Base-by-base conservation (phyloP, 2,329 filamentous ascomycete genomes). In the Akanthomyces muscarius region DNA sequence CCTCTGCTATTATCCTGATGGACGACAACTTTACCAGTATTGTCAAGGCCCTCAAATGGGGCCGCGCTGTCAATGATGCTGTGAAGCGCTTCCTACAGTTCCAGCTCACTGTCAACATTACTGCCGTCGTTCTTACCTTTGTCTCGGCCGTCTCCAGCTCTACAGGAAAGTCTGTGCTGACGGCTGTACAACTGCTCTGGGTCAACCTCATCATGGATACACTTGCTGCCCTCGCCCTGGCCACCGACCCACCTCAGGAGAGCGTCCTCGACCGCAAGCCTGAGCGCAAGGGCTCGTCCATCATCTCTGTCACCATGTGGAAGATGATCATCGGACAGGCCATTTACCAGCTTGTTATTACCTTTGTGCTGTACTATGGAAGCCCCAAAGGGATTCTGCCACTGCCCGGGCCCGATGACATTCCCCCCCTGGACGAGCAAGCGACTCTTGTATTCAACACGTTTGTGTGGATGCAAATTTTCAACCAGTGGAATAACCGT, bases 391-490 rank as follows among this genome's bases (percentile, higher is more conserved):
- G 71, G 13, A 69, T 74, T 7, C 65, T 67, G 36, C 72, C 70
- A 5, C 66, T 69, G 41, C 80, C 91, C n/a, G 79, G 79, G 10
- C 56, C 56, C 3, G 86, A 88, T 68, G 73, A 82, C 16, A 72
- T 68, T 5, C 71, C 70, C 10, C 61, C 53, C 0, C 28, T 53
- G 1, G 75, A 72, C 1, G 81, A 90, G 69, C 81, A 96, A 64
- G 81, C 87, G 62, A 96, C 92, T 3, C 83, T 98, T 54, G 90
- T 98, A 8, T 98, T 98, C 83, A 98, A 98, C 80, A 95, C 92
- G 0, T 98, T 98, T 73, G 94, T 97, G 60, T 98, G 94, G 94
- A 97, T 98, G 93, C 94, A 98, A 71, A 96, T 98, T 69, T 98
- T 98, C 81, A 98, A 98, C 77, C 90, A 96, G 73, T 91, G 96